These are phyloP conservation scores for Aspergillus affinis DNA, from an alignment of 495 filamentous ascomycete genomes.

Conservation along the genomic window DNA sequence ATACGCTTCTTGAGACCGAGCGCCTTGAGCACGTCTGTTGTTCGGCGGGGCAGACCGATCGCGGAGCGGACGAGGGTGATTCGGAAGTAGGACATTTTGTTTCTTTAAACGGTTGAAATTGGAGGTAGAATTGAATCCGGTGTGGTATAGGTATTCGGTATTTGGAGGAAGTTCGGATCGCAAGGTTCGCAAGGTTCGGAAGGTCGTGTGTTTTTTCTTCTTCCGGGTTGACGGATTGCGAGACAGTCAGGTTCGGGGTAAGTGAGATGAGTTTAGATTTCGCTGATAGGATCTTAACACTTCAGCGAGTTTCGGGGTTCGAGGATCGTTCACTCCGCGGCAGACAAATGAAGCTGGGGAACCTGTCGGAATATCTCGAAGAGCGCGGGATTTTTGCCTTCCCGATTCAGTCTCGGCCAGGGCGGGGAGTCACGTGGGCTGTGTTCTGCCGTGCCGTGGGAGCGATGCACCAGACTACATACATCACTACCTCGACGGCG, in stretches of 20 bases:
- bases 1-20: constrained; percentile 87
- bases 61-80: constrained; percentile 91
- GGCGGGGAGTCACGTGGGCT: background rate
- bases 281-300: background rate
- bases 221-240: background rate
- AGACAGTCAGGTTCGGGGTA: too few species aligned
- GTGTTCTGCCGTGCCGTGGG: too few species aligned
- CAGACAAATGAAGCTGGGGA: background rate
- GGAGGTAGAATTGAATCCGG: background rate
- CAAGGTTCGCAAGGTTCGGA: too few species aligned
- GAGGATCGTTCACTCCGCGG: constrained; percentile 2
- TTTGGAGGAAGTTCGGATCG: background rate
- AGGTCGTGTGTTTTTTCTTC: background rate
- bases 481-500: too few species aligned
- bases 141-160: too few species aligned
- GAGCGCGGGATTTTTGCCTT: constrained; percentile 20
- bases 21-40: constrained; percentile 79
- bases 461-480: too few species aligned
- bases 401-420: constrained; percentile 11
- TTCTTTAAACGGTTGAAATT: background rate
- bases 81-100: constrained; percentile 84
- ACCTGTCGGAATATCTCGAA: background rate
- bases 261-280: background rate
- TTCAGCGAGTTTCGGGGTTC: background rate
- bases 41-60: constrained; percentile 86